Conservation (phyloP, 345 rosid genomes). For the Trapa incisa region DNA sequence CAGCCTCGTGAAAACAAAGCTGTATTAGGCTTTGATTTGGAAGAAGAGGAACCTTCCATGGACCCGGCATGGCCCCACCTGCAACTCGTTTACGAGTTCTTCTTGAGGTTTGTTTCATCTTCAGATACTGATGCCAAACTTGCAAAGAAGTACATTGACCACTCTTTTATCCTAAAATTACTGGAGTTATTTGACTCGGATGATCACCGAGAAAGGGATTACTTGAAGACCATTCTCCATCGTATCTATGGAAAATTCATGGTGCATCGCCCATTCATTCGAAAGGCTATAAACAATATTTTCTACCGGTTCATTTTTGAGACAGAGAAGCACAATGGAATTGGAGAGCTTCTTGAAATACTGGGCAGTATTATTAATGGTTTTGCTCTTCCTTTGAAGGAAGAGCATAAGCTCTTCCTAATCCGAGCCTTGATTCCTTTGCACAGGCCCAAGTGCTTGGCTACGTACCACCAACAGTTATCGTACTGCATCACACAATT, state of each 20-base stretch:
- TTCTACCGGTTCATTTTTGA: constrained; percentile 15
- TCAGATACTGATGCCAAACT: constrained; percentile 15
- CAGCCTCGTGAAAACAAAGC: constrained; percentile 14
- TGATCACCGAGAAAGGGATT: constrained; percentile 17
- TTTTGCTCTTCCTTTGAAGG: constrained; percentile 16
- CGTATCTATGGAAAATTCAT: constrained; percentile 18
- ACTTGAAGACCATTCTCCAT: constrained; percentile 17
- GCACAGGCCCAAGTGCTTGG: constrained; percentile 18
- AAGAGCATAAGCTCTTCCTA: constrained; percentile 16
- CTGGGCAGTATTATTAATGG: constrained; percentile 16
- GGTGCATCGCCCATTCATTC: constrained; percentile 17
- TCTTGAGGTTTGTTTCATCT: constrained; percentile 16
- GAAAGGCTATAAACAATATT: constrained; percentile 16
- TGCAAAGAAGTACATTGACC: constrained; percentile 14
- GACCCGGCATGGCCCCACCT: constrained; percentile 16
- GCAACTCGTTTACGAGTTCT: constrained; percentile 17
- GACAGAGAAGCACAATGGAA: constrained; percentile 19
- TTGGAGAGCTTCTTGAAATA: constrained; percentile 14
- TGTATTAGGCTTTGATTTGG: constrained; percentile 13
- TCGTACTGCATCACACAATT: constrained; percentile 17
- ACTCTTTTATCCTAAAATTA: constrained; percentile 16
- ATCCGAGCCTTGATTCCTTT: constrained; percentile 14
- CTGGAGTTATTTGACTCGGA: constrained; percentile 17
- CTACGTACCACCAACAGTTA: constrained; percentile 17
- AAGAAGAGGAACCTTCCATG: constrained; percentile 18